A percentile compares a stretch with the other conserved stretches of the same genome.
Evolutionary conservation across 2,329 filamentous ascomycete species (phyloP).

Genomic region (Cryphonectria radicalis): DNA sequence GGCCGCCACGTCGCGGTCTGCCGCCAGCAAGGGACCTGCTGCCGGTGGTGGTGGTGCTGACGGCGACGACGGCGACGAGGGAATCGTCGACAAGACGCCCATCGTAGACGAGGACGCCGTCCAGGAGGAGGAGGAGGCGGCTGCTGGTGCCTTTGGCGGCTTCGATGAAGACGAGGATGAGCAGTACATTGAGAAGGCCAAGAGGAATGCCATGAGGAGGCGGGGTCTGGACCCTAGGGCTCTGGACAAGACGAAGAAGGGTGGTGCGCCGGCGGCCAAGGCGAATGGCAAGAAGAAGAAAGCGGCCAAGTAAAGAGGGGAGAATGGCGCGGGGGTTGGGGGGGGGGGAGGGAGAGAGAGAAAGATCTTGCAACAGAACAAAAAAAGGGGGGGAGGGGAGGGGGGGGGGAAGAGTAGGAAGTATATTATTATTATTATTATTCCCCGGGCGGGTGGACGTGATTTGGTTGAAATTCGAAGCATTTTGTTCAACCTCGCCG

Average conservation of each 20-base stretch:
- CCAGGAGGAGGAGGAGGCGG: conserved; percentile 40
- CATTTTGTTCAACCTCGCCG: not conserved
- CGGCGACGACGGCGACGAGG: conserved; percentile 40
- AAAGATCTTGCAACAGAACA: no score
- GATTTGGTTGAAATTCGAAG: not conserved
- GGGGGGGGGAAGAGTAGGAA: no score
- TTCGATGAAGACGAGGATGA: conserved; percentile 77
- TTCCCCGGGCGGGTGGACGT: not conserved
- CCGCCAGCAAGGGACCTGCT: not conserved
- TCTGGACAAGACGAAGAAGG: conserved; percentile 40
- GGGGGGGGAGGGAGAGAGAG: not conserved
- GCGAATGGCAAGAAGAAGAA: conserved; percentile 10
- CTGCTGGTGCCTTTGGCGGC: conserved; percentile 65
- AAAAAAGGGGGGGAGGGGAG: no score
- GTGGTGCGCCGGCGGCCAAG: conserved; percentile 3
- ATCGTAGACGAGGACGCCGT: conserved; percentile 50
- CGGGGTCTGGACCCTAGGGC: conserved; percentile 75
- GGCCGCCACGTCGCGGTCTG: conserved; percentile 29
- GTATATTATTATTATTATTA: not conserved
- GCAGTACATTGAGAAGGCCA: conserved; percentile 73
- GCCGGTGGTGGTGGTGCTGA: not conserved
- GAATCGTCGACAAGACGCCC: conserved; percentile 70
- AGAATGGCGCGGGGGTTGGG: no score
- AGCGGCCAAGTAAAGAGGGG: conserved; percentile 21
- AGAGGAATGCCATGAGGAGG: conserved; percentile 72